Base-by-base conservation (phyloP, 108 stramenopile genomes). In the Nitzschia inconspicua region DNA sequence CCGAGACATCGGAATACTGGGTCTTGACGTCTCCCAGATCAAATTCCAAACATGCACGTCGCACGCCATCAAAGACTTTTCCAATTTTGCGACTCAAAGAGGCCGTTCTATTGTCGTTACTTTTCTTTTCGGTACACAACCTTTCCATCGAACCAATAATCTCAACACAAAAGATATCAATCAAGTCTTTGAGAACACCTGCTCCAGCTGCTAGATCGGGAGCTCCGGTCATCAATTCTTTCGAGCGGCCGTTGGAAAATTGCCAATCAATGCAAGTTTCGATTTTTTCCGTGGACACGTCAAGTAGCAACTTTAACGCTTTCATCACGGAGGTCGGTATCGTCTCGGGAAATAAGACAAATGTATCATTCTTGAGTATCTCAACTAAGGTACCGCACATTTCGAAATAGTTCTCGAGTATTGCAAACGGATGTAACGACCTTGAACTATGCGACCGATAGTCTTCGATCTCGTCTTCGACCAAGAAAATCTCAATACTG, bases 321-420 rank as follows among this genome's bases (percentile, higher is more conserved):
- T 52, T 40, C 9, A 68, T 10, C 4, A 68, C 31, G 1, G 57
- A 47, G 32, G 57, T 26, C 16, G 52, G 27, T 11, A 29, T 6
- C 16, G 27, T 22, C 20, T 46, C 30, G 4, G 66, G 66, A 27
- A 68, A 68, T 41, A 59, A 26, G 16, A 59, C 50, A 19, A 58
- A 39, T 41, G 42, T 40, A 4, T 41, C 42, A n/a, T n/a, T n/a
- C 26, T 25, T 30, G 41, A 52, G 60, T 1, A 68, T 36, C 3
- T 11, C 18, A 23, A 68, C 30, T 22, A 59, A 53, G n/a, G 37
- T 35, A 31, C 66, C 66, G 32, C 36, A 68, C 0, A 53, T 48
- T 14, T 41, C 57, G 20, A 60, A 16, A n/a, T 59, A 19, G 9
- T 24, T 41, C 23, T 42, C 25, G 8, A 68, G 57, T 14, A 48